A percentile compares a stretch with the other conserved stretches of the same genome.
These are phyloP conservation scores for Coniosporium tulheliwenetii DNA, from an alignment of 2,329 filamentous ascomycete genomes.

Conservation along the genomic window DNA sequence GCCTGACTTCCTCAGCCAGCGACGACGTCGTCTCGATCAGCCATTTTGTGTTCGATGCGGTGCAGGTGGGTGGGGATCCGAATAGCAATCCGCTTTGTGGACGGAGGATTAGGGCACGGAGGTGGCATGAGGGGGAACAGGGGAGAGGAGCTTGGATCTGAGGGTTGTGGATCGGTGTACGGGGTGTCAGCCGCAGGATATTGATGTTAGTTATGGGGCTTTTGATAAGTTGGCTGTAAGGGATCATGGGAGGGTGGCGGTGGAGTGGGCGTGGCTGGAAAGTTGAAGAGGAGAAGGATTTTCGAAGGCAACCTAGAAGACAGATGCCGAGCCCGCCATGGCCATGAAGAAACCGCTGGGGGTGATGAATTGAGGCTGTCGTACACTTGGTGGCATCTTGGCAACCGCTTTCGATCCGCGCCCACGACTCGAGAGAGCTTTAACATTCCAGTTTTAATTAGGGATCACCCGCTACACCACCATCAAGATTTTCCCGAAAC, in stretches of 20 bases:
- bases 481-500: slow-evolving; percentile 11
- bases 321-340: too few relatives aligned
- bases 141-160: slow-evolving; percentile 38
- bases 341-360: too few relatives aligned
- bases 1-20: slow-evolving; percentile 33
- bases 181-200: slow-evolving; percentile 29
- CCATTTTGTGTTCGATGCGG: slow-evolving; percentile 49
- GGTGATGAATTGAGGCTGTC: too few relatives aligned
- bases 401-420: slow-evolving; percentile 1
- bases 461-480: too few relatives aligned
- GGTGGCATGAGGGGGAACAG: slow-evolving; percentile 30
- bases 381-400: too few relatives aligned
- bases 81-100: slow-evolving; percentile 57
- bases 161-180: slow-evolving; percentile 54
- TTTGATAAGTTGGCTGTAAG: slow-evolving; percentile 30
- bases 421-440: neutral
- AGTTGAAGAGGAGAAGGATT: too few relatives aligned
- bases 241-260: slow-evolving; percentile 12
- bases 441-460: too few relatives aligned
- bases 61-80: slow-evolving; percentile 28
- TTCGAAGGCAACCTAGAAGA: too few relatives aligned
- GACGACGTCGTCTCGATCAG: slow-evolving; percentile 54
- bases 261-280: slow-evolving; percentile 16
- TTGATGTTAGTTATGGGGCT: slow-evolving; percentile 32
- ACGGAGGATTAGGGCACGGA: slow-evolving; percentile 44